These are phyloP conservation scores for Lachnellula cervina DNA, from an alignment of 2,329 filamentous ascomycete genomes.

Conservation along the genomic window DNA sequence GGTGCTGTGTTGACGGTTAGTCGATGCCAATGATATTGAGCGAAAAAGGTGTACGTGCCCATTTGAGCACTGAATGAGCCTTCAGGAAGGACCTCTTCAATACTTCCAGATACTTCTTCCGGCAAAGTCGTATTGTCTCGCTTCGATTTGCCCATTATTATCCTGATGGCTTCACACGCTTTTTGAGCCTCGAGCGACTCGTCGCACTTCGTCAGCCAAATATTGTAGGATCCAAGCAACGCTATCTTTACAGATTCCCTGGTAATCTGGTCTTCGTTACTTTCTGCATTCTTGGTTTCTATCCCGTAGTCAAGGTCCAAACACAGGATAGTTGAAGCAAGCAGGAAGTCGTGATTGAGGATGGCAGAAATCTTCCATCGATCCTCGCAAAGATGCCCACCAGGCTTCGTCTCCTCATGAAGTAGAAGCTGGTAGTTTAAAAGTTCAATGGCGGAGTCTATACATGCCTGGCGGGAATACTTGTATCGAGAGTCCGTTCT, in stretches of 20 bases:
- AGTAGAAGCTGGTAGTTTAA: constrained; percentile 44
- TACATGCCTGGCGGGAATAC: constrained; percentile 47
- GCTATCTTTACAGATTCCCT: constrained; percentile 1
- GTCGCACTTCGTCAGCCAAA: constrained; percentile 6
- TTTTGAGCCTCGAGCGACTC: constrained; percentile 9
- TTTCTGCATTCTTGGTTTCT: not conserved
- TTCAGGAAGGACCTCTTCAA: not conserved
- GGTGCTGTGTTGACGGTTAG: not conserved
- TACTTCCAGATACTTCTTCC: not conserved
- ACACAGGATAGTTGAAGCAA: constrained; percentile 55
- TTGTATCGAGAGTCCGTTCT: constrained; percentile 44
- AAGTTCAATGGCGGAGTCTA: constrained; percentile 44
- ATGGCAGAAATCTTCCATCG: constrained; percentile 54
- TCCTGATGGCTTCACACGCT: constrained; percentile 4
- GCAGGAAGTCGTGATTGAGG: constrained; percentile 55
- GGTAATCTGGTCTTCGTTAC: not conserved
- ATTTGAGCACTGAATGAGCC: not conserved
- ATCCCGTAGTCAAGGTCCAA: constrained; percentile 2
- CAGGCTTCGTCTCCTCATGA: constrained; percentile 45
- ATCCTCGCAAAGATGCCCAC: constrained; percentile 45
- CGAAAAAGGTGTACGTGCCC: too few relatives aligned
- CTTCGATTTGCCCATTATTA: constrained; percentile 5
- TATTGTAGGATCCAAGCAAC: not conserved
- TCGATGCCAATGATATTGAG: too few relatives aligned
- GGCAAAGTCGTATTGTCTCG: not conserved